Evolutionary conservation across 495 filamentous ascomycete genomes (phyloP), one percentile per base, ranked within the genome.

Genomic region (Daldinia decipiens): DNA sequence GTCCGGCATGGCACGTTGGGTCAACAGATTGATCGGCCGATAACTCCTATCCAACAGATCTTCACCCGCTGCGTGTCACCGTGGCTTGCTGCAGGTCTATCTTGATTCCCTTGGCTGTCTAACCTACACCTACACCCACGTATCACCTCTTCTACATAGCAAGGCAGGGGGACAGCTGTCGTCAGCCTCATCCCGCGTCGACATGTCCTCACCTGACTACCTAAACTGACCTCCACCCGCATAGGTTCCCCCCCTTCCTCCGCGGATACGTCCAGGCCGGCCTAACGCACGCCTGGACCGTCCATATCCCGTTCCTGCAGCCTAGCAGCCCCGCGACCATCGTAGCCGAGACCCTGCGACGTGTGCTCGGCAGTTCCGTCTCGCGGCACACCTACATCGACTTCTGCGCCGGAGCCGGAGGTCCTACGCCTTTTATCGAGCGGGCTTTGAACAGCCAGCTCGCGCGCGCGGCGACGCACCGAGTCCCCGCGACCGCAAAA

Each of bases 401-500:
- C 77, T 90, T 93, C 77, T 92, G 90, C 76, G 88, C 91, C 17
- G 91, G 91, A 60, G 89, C 83, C 27, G 91, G 91, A 45, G 91
- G 90, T 0, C 89, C 89, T 0, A 91, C 88, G 3, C 86, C 87
- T 0, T 77, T 77, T n/a, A 87, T 92, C 60, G 89, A 92, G 77
- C 80, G 74, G 0, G 68, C 65, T 52, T 9, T 75, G 63, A 53
- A 69, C 76, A 6, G 59, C 26, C 62, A 43, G 50, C 66, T 64
- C 11, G 59, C 5, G 17, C 51, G 21, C 21, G n/a, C 29, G 8
- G 12, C 26, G 12, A 34, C 50, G 21, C 61, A 32, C 43, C 31
- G 36, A 2, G 57, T 62, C 1, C 65, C 69, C 5, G 62, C 61
- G 21, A 67, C 65, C n/a, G 61, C 67, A 7, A 65, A 72, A 8